Conservation (phyloP, 495 filamentous ascomycete genomes). For the Penicillium bialowiezense region DNA sequence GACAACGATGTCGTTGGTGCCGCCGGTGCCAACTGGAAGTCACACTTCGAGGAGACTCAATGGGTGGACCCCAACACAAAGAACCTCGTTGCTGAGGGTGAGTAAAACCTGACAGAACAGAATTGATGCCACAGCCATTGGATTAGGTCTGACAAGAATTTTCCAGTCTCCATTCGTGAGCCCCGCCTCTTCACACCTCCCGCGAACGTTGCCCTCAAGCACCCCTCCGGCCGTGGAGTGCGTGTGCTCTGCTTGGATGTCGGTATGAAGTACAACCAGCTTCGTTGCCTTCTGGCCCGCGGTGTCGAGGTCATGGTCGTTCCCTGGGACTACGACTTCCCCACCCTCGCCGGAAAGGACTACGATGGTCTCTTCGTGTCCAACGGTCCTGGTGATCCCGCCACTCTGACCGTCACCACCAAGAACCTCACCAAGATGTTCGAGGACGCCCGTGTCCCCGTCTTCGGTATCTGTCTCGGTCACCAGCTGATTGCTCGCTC, state of each 20-base stretch:
- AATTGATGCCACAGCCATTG: background rate
- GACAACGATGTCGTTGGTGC: conserved; percentile 43
- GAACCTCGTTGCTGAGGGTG: conserved; percentile 92
- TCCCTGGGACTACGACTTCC: conserved; percentile 93
- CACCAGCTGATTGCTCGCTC: conserved; percentile 93
- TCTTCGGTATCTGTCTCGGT: conserved; percentile 96
- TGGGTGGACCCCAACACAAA: conserved; percentile 90
- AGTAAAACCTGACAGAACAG: conserved; percentile 36
- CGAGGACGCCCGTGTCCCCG: conserved; percentile 71
- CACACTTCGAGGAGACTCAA: conserved; percentile 68
- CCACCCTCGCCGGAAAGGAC: conserved; percentile 64
- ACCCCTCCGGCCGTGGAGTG: conserved; percentile 80
- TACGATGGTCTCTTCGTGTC: conserved; percentile 97
- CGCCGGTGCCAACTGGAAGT: conserved; percentile 54
- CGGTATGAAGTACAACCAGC: conserved; percentile 95
- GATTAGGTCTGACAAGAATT: conserved; percentile 1
- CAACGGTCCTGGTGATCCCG: conserved; percentile 94
- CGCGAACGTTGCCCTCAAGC: conserved; percentile 63
- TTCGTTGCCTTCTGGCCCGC: conserved; percentile 83
- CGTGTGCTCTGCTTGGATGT: conserved; percentile 93
- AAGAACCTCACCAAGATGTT: conserved; percentile 71
- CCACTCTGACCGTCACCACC: conserved; percentile 73
- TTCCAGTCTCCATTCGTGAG: conserved; percentile 76
- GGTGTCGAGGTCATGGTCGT: conserved; percentile 95
- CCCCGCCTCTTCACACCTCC: conserved; percentile 78